phyloP scores from a whole-genome alignment of 768 basidiomycete genomes.

The Tremella fuciformis region DNA sequence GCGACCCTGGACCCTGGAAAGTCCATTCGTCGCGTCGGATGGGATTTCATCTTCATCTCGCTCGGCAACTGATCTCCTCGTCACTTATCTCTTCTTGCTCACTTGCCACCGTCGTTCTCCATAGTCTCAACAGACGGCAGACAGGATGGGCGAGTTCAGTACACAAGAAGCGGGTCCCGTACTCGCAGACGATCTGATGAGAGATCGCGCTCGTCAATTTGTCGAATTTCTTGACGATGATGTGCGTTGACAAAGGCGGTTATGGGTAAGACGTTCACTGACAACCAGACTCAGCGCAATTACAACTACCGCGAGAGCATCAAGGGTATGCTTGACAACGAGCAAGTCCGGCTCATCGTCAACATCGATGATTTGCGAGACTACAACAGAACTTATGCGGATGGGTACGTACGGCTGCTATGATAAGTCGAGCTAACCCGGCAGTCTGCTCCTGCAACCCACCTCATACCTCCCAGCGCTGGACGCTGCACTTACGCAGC shows the following conservation, averaged over 20 bases:
- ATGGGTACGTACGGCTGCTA: conserved; percentile 55
- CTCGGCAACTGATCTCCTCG: no score
- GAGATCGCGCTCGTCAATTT: conserved; percentile 73
- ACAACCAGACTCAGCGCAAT: conserved; percentile 45
- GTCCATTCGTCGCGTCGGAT: no score
- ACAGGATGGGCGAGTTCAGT: conserved; percentile 37
- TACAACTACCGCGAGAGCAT: conserved; percentile 81
- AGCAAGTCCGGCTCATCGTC: conserved; percentile 83
- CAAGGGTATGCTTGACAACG: conserved; percentile 72
- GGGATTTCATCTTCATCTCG: no score
- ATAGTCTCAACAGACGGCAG: no score
- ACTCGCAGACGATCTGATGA: conserved; percentile 63
- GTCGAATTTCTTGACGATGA: conserved; percentile 65
- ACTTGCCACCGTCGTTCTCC: no score
- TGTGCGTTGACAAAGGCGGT: conserved; percentile 25
- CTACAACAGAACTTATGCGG: conserved; percentile 79
- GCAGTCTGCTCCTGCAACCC: conserved; percentile 73
- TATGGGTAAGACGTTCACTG: not conserved
- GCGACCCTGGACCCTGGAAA: no score
- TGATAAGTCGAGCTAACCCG: not conserved
- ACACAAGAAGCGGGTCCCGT: conserved; percentile 56
- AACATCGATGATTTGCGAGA: conserved; percentile 95
- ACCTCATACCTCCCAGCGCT: conserved; percentile 82
- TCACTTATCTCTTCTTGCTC: no score
- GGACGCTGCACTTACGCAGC: conserved; percentile 72